Evolutionary conservation across 257 asterid genomes (phyloP), one percentile per base, ranked within the genome.

Genomic region (Ilex asprella): DNA sequence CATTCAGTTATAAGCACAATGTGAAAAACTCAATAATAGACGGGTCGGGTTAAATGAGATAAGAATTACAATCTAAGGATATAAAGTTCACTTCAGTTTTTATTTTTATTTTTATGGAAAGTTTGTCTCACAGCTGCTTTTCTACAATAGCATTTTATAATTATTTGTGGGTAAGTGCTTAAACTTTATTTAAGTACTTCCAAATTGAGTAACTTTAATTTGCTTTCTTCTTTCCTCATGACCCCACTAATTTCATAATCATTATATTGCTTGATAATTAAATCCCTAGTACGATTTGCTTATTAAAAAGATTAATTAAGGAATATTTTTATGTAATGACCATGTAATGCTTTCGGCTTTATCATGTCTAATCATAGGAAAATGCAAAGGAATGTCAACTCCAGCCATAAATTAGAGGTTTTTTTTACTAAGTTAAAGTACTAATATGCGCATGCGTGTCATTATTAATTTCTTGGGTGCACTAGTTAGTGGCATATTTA

Each of bases 381-480:
- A 67, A 58, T 31, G 35, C 58, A 47, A 16, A 30, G 30, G 31
- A 52, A 56, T 66, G 47, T 61, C 68, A 61, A 50, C 16, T 61
- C 51, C 61, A 61, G 15, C 50, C 61, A 56, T 12, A 43, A 47
- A 35, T 10, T 60, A 49, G 61, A 35, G 52, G 56, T 39, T 27
- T 47, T 61, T 56, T 66, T 71, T 56, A 29, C 56, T 31, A 39
- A 58, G 68, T 61, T 67, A 56, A 72, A 61, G 58, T 43, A 30
- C 68, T 44, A 61, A 14, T 62, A 15, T 52, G 47, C 10, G 77
- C 70, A 63, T 59, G 66, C 68, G 66, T 54, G 59, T 31, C 63
- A 16, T 57, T 30, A 61, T 58, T 21, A 21, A 21, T 62, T 51
- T 31, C 30, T 14, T 39, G 30, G 58, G 41, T 4, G 41, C 41